A percentile compares a stretch with the other conserved stretches of the same genome.
Evolutionary conservation across 768 basidiomycete genomes (phyloP).

Genomic region (Lentinula sp.): DNA sequence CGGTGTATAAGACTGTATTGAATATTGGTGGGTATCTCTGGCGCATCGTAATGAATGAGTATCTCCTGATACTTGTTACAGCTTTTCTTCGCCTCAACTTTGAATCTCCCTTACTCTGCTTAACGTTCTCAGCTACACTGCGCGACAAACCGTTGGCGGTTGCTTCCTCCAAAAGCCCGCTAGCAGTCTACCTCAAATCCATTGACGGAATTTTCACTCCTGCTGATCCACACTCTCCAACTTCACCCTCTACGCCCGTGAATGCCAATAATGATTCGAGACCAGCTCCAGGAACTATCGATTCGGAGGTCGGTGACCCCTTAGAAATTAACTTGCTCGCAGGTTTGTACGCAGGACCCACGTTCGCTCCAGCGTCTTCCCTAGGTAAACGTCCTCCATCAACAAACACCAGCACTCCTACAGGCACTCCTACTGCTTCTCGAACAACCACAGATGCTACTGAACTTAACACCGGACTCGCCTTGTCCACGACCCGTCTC

Average conservation of each 20-base stretch:
- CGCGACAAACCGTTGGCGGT: conserved; percentile 64
- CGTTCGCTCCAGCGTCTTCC: neutral
- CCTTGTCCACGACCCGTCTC: conserved; percentile 65
- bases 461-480: conserved; percentile 18
- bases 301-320: conserved; percentile 38
- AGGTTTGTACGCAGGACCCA: conserved; percentile 58
- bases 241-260: conserved; percentile 21
- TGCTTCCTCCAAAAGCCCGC: conserved; percentile 31
- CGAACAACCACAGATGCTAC: conserved; percentile 15
- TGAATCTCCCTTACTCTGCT: conserved; percentile 69
- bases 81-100: conserved; percentile 71
- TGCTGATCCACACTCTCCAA: conserved; percentile 24
- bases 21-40: conserved; percentile 61
- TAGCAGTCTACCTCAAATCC: conserved; percentile 31
- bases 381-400: neutral
- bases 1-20: conserved; percentile 68
- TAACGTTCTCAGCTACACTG: conserved; percentile 85
- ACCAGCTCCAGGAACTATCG: conserved; percentile 24
- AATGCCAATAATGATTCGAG: conserved; percentile 21
- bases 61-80: conserved; percentile 20
- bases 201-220: conserved; percentile 28
- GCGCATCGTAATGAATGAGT: neutral
- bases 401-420: neutral
- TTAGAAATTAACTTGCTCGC: conserved; percentile 56
- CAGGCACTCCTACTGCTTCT: conserved; percentile 30